Evolutionary conservation across 768 basidiomycete species (phyloP), one percentile per base, ranked within the genome.

Genomic region (Leucosporidium yakuticum): DNA sequence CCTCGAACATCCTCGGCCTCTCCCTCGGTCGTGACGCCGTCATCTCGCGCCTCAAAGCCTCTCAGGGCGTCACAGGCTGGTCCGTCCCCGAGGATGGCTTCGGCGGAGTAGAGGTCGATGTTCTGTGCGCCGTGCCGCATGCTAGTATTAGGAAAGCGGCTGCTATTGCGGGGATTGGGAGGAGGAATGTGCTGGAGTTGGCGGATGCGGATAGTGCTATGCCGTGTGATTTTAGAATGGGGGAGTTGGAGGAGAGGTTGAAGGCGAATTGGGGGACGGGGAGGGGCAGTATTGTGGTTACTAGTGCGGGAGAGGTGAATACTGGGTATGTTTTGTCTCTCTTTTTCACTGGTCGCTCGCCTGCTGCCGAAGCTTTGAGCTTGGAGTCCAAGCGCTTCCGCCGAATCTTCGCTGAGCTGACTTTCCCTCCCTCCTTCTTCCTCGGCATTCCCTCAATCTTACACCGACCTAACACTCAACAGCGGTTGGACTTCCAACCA

Each of bases 261-360:
- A 72, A 73, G 62, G 67, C 54, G 23, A 78, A 77, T 47, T 51
- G 68, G 31, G 68, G 63, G n/a, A 50, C 61, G 7, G 79, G 80
- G 1, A 73, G 75, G 54, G 79, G 76, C 1, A 62, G 55, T 15
- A 69, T 74, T 4, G 69, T 74, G 23, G 76, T 68, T 11, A 76
- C 77, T 25, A 76, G 77, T 2, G 75, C 80, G 21, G 81, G 81
- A 4, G 82, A 83, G 69, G 81, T 83, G 49, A 83, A 81, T 69
- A 81, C 82, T 4, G 79, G 79, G 14, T 11, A 50, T 23, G 60
- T 29, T n/a, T n/a, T n/a, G n/a, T n/a, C n/a, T n/a, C n/a, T n/a
- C n/a, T n/a, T n/a, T n/a, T n/a, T n/a, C n/a, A n/a, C n/a, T n/a
- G n/a, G n/a, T n/a, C n/a, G n/a, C n/a, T n/a, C n/a, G n/a, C n/a